Percentiles rank a stretch among this genome's conserved stretches.
Conservation (phyloP, 2,329 filamentous ascomycete species). For the Cytospora mali region DNA sequence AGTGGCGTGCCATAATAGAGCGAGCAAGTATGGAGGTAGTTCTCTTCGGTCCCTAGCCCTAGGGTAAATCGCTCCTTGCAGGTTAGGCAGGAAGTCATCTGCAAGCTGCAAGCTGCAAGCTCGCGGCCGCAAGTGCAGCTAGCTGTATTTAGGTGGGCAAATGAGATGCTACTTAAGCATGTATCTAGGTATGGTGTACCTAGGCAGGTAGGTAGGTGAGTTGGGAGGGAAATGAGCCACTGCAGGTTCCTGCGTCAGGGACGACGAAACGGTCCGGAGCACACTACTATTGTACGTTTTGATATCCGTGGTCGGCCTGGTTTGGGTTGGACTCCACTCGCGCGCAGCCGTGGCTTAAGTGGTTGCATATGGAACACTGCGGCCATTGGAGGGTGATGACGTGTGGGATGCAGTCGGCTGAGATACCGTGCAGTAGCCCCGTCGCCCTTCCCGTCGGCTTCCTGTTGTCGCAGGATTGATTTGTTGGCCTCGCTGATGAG, state of each 20-base stretch:
- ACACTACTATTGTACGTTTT: too few relatives aligned
- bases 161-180: slow-evolving; percentile 8
- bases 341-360: slow-evolving; percentile 26
- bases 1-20: neutral
- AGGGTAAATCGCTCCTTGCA: neutral
- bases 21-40: too few relatives aligned
- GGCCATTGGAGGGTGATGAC: slow-evolving; percentile 24
- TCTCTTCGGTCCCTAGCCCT: neutral
- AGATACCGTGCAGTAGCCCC: slow-evolving; percentile 1
- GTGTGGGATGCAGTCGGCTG: slow-evolving; percentile 24
- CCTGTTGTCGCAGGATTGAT: neutral
- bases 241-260: slow-evolving; percentile 28
- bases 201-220: slow-evolving; percentile 23
- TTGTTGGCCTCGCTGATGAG: neutral
- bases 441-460: neutral
- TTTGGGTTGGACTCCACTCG: slow-evolving; percentile 8
- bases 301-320: neutral
- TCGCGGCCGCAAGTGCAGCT: slow-evolving; percentile 1
- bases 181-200: too few relatives aligned
- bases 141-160: slow-evolving; percentile 11
- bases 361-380: slow-evolving; percentile 27
- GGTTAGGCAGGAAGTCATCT: neutral
- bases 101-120: slow-evolving; percentile 1
- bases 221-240: slow-evolving; percentile 22
- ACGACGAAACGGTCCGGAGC: slow-evolving; percentile 2